phyloP scores from a whole-genome alignment of 2,329 filamentous ascomycete genomes.

The Neodidymelliopsis sp. region DNA sequence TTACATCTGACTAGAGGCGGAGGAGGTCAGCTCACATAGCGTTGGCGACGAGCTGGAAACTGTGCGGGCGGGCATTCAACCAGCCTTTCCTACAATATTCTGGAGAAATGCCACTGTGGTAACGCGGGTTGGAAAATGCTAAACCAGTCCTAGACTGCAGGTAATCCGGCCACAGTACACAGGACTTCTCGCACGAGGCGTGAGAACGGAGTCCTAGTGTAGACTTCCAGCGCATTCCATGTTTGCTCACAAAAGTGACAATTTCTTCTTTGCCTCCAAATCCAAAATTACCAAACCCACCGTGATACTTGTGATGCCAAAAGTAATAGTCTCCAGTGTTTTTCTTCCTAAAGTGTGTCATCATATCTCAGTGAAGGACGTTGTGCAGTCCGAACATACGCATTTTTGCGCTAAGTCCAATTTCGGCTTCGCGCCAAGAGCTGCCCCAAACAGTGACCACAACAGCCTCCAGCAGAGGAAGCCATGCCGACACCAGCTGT shows the following conservation, averaged over 20 bases:
- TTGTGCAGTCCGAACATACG: not conserved
- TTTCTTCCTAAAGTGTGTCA: not conserved
- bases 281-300: not conserved
- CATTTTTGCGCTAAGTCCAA: conserved; percentile 7
- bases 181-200: not conserved
- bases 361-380: not conserved
- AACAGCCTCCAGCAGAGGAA: not conserved
- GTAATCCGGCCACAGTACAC: no score
- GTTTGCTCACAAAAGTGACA: not conserved
- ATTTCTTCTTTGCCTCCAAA: not conserved
- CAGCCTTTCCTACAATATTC: no score
- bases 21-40: not conserved
- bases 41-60: not conserved
- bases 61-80: not conserved
- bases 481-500: not conserved
- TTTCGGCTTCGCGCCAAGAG: conserved; percentile 4
- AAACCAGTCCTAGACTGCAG: no score
- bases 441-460: not conserved
- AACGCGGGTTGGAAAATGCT: no score
- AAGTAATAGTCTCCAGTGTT: not conserved
- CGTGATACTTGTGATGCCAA: not conserved
- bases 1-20: not conserved
- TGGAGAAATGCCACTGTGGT: no score
- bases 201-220: not conserved
- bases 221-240: not conserved